Evolutionary conservation across 2,329 filamentous ascomycete species (phyloP).

Genomic region (Scedosporium aurantiacum): DNA sequence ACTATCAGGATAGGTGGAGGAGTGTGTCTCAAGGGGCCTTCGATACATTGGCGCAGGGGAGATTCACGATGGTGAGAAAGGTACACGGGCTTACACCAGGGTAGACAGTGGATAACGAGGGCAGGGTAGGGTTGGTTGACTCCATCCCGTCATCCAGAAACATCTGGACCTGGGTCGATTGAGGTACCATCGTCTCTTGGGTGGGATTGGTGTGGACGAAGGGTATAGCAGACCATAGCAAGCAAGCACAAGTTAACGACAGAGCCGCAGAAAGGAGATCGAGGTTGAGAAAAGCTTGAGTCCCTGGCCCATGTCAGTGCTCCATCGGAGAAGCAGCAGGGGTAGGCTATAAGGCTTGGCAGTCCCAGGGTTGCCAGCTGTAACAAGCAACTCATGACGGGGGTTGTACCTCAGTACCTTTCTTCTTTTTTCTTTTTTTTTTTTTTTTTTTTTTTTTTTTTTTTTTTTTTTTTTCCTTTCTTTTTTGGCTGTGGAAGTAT

Average conservation of each 20-base stretch:
- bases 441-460: too few relatives aligned
- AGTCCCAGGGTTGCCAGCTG: neutral
- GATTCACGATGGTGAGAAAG: neutral
- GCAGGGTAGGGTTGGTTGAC: neutral
- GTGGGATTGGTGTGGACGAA: neutral
- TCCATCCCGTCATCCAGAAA: neutral
- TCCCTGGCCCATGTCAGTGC: neutral
- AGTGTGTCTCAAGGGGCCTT: neutral
- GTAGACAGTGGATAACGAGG: neutral
- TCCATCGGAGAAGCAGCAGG: neutral
- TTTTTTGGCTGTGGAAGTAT: too few relatives aligned
- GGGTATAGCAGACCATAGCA: neutral
- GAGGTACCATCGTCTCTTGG: neutral
- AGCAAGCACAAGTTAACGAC: neutral
- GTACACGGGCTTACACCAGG: neutral
- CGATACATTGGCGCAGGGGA: neutral
- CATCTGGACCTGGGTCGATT: neutral
- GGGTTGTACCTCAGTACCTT: neutral
- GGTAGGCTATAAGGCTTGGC: neutral
- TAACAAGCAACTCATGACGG: neutral
- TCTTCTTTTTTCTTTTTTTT: neutral
- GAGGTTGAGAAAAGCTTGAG: constrained; percentile 1
- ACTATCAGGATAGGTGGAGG: neutral
- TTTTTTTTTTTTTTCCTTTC: too few relatives aligned
- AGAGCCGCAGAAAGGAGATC: neutral